Evolutionary conservation across 176 grass and related monocot species (phyloP).

Genomic region (Pontederia paniculata): DNA sequence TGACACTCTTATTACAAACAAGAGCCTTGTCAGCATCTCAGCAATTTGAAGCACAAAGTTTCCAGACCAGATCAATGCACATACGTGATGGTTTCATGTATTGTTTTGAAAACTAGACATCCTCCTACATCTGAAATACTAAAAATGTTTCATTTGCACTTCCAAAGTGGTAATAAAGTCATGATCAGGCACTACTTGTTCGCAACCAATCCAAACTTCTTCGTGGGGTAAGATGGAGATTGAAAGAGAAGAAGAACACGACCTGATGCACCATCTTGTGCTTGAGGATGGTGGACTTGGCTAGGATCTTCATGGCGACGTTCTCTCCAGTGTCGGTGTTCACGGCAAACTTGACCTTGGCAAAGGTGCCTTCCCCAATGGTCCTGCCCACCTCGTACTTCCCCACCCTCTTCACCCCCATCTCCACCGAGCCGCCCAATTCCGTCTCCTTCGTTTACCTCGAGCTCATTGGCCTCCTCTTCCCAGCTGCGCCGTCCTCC

Average conservation of each 20-base stretch:
- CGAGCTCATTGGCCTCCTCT: too few species aligned
- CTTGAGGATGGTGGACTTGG: slow-evolving; percentile 72
- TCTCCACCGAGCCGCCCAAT: neutral
- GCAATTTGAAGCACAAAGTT: too few species aligned
- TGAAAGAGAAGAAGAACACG: neutral
- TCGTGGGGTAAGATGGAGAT: neutral
- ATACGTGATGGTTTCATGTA: too few species aligned
- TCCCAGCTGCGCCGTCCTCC: too few species aligned
- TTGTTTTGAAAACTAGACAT: neutral
- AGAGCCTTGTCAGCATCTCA: too few species aligned
- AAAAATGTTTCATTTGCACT: neutral
- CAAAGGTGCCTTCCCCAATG: slow-evolving; percentile 80
- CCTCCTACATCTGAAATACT: neutral
- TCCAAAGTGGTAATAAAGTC: neutral
- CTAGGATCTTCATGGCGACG: slow-evolving; percentile 86
- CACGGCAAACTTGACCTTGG: slow-evolving; percentile 92
- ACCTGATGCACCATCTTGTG: slow-evolving; percentile 89
- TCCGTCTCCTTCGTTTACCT: too few species aligned
- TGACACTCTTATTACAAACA: too few species aligned
- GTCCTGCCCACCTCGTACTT: slow-evolving; percentile 84
- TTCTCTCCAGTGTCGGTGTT: slow-evolving; percentile 43
- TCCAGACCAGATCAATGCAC: too few species aligned
- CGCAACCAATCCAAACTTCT: neutral
- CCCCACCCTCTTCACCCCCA: slow-evolving; percentile 52
- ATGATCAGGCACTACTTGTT: neutral